Base-by-base conservation (phyloP, 2,329 filamentous ascomycete species). In the Fusarium domesticum region DNA sequence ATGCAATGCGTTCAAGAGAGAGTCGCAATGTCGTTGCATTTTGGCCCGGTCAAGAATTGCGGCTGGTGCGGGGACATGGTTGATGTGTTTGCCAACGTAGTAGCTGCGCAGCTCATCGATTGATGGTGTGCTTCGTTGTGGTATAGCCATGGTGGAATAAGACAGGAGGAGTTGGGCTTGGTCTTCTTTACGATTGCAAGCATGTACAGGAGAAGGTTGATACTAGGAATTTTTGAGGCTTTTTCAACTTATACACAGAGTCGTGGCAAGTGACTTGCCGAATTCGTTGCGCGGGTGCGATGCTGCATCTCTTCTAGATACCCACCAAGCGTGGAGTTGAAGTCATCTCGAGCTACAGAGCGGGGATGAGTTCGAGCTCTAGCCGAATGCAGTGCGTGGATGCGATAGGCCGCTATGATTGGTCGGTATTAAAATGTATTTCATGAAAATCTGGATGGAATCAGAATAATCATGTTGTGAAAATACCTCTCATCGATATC, bases 31-130 rank as follows among this genome's bases (percentile, higher is more conserved):
- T 4, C 72, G 64, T 4, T 64, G 62, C 3, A 81, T 66, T 3
- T 78, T 73, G 1, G 76, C 73, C 11, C 66, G 58, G 49, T 85
- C 81, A 0, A 85, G 58, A 4, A 85, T 64, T 0, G 72, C 70
- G 0, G 78, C 75, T 0, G 83, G 83, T 3, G 76, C 76, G 6
- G 75, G 74, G 0, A 84, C 51, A 5, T 60, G 39, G 0, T 45
- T 10, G 1, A 64, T 50, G n/a, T 34, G 35, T 11, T 55, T 62
- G 4, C 62, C 60, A 0, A 65, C 28, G 5, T 64, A 64, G 2
- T 56, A 61, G 4, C 51, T n/a, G 1, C 49, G 40, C 3, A 65
- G 31, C 1, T 53, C 44, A 0, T 60, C 42, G 0, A 40, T 1
- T 0, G 38, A 25, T 4, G 59, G 56, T 1, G 34, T 30, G 1